Conservation (phyloP, 768 basidiomycete genomes). For the Mycena indigotica region DNA sequence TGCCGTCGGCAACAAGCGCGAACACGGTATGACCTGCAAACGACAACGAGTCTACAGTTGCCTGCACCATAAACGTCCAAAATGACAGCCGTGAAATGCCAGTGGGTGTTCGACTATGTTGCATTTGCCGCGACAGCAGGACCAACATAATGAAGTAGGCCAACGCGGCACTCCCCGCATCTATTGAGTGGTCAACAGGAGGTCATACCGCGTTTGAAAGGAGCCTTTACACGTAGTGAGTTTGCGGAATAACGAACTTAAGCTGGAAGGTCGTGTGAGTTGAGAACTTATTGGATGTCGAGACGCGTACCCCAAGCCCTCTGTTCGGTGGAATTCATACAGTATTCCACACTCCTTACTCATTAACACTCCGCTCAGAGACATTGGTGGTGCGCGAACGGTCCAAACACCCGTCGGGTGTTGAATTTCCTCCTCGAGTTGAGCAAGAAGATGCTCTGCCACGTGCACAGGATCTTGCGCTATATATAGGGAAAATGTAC, state of each 20-base stretch:
- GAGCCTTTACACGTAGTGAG: slow-evolving; percentile 68
- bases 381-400: slow-evolving; percentile 54
- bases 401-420: slow-evolving; percentile 74
- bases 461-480: slow-evolving; percentile 62
- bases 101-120: slow-evolving; percentile 74
- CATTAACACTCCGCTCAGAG: slow-evolving; percentile 64
- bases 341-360: slow-evolving; percentile 83
- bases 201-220: slow-evolving; percentile 2
- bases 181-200: slow-evolving; percentile 39
- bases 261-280: slow-evolving; percentile 35
- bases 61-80: slow-evolving; percentile 81
- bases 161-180: slow-evolving; percentile 71
- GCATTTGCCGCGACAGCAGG: slow-evolving; percentile 74
- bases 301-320: slow-evolving; percentile 63
- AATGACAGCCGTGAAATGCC: slow-evolving; percentile 77
- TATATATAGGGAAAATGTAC: slow-evolving; percentile 66
- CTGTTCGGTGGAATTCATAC: slow-evolving; percentile 63
- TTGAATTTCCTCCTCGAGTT: slow-evolving; percentile 74
- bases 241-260: slow-evolving; percentile 71
- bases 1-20: slow-evolving; percentile 81
- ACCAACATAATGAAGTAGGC: slow-evolving; percentile 67
- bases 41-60: slow-evolving; percentile 77
- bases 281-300: not conserved
- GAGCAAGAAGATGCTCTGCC: slow-evolving; percentile 58
- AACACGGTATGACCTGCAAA: slow-evolving; percentile 91